Evolutionary conservation across 2,329 filamentous ascomycete species (phyloP), one percentile per base, ranked within the genome.

Genomic region (Cordyceps fumosorosea): DNA sequence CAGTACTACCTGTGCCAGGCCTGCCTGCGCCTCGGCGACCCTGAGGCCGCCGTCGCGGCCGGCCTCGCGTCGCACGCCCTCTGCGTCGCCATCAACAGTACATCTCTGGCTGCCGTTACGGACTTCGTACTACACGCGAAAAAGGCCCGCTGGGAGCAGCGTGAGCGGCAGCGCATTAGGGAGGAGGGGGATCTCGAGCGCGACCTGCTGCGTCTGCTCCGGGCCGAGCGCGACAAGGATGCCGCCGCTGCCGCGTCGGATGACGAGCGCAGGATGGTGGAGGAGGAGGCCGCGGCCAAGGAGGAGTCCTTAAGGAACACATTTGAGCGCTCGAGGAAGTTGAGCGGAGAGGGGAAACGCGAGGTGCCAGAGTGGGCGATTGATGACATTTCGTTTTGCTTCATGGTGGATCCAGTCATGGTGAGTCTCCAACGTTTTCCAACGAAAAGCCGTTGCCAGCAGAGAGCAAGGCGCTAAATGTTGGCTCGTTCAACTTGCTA

Each of bases 1-100:
- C 84, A 86, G 70, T 96, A 89, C 74, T 90, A 92, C 71, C 83
- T 96, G 29, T 87, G 91, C 3, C 89, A 96, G 75, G 91, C 93
- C 0, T 87, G 96, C 66, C 79, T 96, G n/a, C 82, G 83, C 1
- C 81, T 96, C 2, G 14, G 12, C 26, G 66, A 76, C 63, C 87
- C 85, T 42, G 85, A 90, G 63, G 88, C 88, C 69, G 92, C 93
- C 0, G 81, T 96, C 16, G 75, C 80, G 1, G 85, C 85, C 63
- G 91, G 90, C 0, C 78, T 88, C 26, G 81, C 77, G 44, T 93
- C 93, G 10, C 96, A 96, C 75, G 77, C 84, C 4, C 76, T 89
- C 6, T 92, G 89, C 73, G 78, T 86, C 20, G 76, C 77, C 24
- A 80, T 78, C 22, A 82, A 84, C 69, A 89, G 87, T 70, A 84